These are phyloP conservation scores for Naganishia albida DNA, from an alignment of 1,284 basidiomycete species.

Conservation along the genomic window DNA sequence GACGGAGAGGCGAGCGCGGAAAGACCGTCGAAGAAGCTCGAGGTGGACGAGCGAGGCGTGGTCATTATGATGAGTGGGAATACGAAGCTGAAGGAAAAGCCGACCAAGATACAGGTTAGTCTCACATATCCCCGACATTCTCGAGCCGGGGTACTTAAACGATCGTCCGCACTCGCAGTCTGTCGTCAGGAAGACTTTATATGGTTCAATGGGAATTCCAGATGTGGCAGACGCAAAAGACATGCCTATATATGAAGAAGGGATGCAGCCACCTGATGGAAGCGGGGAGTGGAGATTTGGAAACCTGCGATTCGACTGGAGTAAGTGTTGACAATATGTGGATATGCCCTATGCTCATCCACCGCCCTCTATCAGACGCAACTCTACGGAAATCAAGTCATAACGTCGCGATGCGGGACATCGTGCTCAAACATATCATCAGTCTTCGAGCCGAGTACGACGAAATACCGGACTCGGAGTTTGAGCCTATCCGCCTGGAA, in stretches of 20 bases:
- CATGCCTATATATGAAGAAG: conserved; percentile 28
- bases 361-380: conserved; percentile 16
- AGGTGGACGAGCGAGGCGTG: conserved; percentile 33
- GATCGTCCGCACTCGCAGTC: conserved; percentile 7
- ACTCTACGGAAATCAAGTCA: conserved; percentile 29
- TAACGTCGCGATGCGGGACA: conserved; percentile 30
- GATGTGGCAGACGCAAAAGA: conserved; percentile 16
- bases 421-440: conserved; percentile 33
- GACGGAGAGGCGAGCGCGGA: conserved; percentile 13
- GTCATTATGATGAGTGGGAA: conserved; percentile 30
- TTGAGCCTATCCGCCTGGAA: conserved; percentile 28
- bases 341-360: not conserved
- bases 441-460: conserved; percentile 29
- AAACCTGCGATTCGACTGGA: conserved; percentile 34
- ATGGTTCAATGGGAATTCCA: conserved; percentile 31
- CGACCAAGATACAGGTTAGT: conserved; percentile 35
- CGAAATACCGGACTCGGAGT: conserved; percentile 33
- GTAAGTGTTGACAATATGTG: conserved; percentile 12
- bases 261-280: conserved; percentile 30
- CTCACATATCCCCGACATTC: not conserved
- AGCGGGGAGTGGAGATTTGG: conserved; percentile 32
- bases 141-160: too few species aligned
- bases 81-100: conserved; percentile 25
- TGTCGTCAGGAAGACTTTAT: conserved; percentile 32
- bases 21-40: conserved; percentile 25